Evolutionary conservation across 106 monocot genomes (phyloP).

Genomic region (Narthecium ossifragum): DNA sequence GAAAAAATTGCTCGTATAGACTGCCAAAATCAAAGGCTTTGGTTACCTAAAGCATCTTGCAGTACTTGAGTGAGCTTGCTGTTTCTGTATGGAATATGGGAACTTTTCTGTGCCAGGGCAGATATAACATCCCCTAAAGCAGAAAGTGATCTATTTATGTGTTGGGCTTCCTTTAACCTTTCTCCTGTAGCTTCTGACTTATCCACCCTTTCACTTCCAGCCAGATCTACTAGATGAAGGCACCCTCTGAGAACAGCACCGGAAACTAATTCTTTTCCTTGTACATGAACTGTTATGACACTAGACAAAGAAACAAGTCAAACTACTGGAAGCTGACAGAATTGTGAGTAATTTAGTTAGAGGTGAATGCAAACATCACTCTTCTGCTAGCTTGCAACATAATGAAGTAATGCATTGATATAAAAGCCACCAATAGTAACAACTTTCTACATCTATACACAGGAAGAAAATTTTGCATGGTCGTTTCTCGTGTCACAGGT

Average conservation of each 20-base stretch:
- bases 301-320: constrained; percentile 19
- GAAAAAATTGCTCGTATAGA: no score
- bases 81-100: constrained; percentile 61
- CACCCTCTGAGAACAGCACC: constrained; percentile 28
- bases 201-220: constrained; percentile 66
- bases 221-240: constrained; percentile 65
- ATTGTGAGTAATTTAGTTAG: no score
- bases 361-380: no score
- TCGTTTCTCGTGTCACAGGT: no score
- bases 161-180: constrained; percentile 54
- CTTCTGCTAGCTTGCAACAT: no score
- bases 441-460: not conserved
- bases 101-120: constrained; percentile 47
- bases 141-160: constrained; percentile 62
- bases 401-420: no score
- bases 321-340: no score
- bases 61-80: constrained; percentile 74
- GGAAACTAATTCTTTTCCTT: constrained; percentile 37
- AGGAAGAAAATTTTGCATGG: not conserved
- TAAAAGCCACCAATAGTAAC: no score
- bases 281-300: constrained; percentile 51
- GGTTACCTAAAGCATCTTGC: constrained; percentile 47
- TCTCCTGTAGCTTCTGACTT: constrained; percentile 62
- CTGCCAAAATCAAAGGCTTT: no score
- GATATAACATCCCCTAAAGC: constrained; percentile 59